These are phyloP conservation scores for Penicillium riverlandense DNA, from an alignment of 495 filamentous ascomycete genomes.

Conservation along the genomic window DNA sequence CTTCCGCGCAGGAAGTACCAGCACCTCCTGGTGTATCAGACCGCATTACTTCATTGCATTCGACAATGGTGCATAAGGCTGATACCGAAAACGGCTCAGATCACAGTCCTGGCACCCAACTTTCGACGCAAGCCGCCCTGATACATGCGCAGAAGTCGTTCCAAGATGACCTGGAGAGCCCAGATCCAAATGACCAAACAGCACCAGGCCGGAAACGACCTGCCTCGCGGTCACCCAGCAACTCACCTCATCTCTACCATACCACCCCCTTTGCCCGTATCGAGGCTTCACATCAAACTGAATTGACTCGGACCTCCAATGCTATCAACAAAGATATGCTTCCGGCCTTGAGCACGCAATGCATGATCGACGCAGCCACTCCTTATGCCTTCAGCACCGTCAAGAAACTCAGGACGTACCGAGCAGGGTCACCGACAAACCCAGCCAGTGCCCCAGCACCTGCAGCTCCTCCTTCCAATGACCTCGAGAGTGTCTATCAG, in stretches of 20 bases:
- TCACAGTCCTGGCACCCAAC: constrained; percentile 25
- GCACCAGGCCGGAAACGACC: constrained; percentile 12
- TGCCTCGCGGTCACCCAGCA: constrained; percentile 3
- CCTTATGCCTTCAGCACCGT: constrained; percentile 41
- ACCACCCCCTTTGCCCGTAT: constrained; percentile 31
- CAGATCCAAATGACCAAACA: constrained; percentile 7
- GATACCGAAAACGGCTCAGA: constrained; percentile 11
- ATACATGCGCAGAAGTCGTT: constrained; percentile 40
- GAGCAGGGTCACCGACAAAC: constrained; percentile 5
- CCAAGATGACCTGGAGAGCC: constrained; percentile 36
- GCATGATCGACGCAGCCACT: constrained; percentile 41
- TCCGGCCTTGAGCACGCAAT: constrained; percentile 41
- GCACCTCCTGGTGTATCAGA: constrained; percentile 20
- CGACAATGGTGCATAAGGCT: constrained; percentile 22
- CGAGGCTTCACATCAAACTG: constrained; percentile 4
- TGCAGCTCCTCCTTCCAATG: background rate
- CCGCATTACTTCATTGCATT: constrained; percentile 32
- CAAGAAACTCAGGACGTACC: constrained; percentile 20
- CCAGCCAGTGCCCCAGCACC: background rate
- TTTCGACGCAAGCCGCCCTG: constrained; percentile 46
- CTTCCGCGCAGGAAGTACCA: constrained; percentile 31
- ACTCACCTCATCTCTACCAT: constrained; percentile 14
- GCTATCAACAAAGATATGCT: constrained; percentile 6
- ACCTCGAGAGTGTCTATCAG: constrained; percentile 1
- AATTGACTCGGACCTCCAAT: background rate